Evolutionary conservation across 2,329 filamentous ascomycete genomes (phyloP), one percentile per base, ranked within the genome.

Genomic region (Talaromyces amestolkiae): DNA sequence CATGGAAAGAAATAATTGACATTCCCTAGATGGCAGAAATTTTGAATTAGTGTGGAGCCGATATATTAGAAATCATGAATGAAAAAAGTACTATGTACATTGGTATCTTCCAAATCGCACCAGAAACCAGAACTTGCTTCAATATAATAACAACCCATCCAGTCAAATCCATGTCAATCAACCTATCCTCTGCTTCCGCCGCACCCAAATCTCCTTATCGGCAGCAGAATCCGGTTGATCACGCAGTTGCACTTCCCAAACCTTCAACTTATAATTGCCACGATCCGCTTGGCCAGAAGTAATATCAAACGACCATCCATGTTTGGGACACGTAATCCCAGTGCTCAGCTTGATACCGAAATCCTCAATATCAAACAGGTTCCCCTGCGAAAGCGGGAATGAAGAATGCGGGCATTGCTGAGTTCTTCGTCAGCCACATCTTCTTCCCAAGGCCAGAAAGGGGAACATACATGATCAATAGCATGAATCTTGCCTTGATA

Each of bases 251-350:
- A 89, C 82, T 68, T 91, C 88, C 87, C 88, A 91, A 0, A 88
- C 76, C 24, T 82, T 82, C 10, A 91, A 77, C 66, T 78, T 83
- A 71, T 91, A 91, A 54, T 76, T 84, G 0, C 84, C 87, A 0
- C 87, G 83, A 72, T 91, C 89, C 0, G 82, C 82, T 70, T 80
- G 79, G 0, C 89, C 89, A 0, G 88, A 85, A 62, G 86, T 85
- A 2, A 91, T 70, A 72, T 91, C 89, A 74, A 91, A 91, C 0
- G 87, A 88, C 89, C 89, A 91, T 4, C 81, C 85, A 67, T 91
- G 89, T 68, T 90, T 90, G 0, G 88, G 87, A 73, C 89, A 91
- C 0, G 82, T 84, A 3, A 91, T 77, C 0, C 88, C 89, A 0
- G 86, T 82, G 0, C 63, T 65, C n/a, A 65, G 27, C 8, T 47